phyloP scores from a whole-genome alignment of 176 grass and related monocot genomes.

The Rhynchospora tenuis region DNA sequence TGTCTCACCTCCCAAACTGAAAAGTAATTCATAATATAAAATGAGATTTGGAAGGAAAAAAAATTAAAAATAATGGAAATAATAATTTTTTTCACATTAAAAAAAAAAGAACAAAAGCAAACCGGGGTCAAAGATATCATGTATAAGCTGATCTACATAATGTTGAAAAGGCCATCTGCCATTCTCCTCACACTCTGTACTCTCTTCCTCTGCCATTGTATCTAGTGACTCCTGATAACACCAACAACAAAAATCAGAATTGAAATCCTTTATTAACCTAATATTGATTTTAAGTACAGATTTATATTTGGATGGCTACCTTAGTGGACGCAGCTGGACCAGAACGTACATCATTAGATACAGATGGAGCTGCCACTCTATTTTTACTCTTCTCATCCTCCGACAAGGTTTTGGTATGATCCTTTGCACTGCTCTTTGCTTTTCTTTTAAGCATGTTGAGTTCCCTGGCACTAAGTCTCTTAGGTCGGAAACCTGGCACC shows the following conservation, averaged over 20 bases:
- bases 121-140: constrained; percentile 97
- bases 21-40: constrained; percentile 21
- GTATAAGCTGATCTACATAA: constrained; percentile 94
- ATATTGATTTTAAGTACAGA: not conserved
- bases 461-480: constrained; percentile 85
- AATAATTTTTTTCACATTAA: not conserved
- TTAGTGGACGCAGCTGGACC: constrained; percentile 48
- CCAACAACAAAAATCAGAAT: constrained; percentile 15
- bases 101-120: constrained; percentile 28
- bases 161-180: constrained; percentile 94
- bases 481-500: constrained; percentile 59
- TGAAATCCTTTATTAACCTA: not conserved
- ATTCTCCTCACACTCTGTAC: constrained; percentile 54
- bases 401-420: constrained; percentile 69
- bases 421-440: constrained; percentile 83
- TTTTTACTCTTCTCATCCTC: constrained; percentile 62
- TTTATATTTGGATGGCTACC: constrained; percentile 26
- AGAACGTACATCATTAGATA: not conserved
- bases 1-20: constrained; percentile 98
- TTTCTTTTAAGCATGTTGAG: constrained; percentile 90
- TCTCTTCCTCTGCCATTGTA: constrained; percentile 57
- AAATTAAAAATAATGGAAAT: constrained; percentile 6
- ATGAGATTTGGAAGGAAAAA: constrained; percentile 19
- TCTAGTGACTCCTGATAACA: constrained; percentile 63
- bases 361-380: constrained; percentile 35